Conservation (phyloP, 768 basidiomycete genomes). For the Lactifluus hygrophoroides region DNA sequence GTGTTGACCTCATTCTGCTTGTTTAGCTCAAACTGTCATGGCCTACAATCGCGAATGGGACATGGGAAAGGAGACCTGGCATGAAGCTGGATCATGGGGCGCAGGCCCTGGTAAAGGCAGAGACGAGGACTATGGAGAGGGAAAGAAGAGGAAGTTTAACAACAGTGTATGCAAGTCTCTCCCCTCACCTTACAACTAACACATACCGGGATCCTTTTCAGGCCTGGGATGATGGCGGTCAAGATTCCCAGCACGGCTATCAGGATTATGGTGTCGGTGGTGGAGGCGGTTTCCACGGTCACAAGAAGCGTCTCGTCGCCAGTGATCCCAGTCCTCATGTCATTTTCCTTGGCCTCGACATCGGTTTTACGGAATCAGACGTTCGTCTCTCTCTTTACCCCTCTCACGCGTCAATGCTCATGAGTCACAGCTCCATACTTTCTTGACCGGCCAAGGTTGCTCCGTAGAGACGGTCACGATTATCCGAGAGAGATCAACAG, state of each 20-base stretch:
- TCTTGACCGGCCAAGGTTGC: conserved; percentile 63
- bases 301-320: conserved; percentile 71
- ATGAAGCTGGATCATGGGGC: conserved; percentile 33
- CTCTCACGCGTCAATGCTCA: conserved; percentile 23
- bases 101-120: conserved; percentile 41
- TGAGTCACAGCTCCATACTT: conserved; percentile 62
- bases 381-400: conserved; percentile 46
- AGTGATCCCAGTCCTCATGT: conserved; percentile 89
- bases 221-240: conserved; percentile 39
- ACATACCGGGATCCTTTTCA: conserved; percentile 25
- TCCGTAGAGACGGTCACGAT: conserved; percentile 85
- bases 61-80: conserved; percentile 60
- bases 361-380: conserved; percentile 88
- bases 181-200: not conserved
- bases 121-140: conserved; percentile 67
- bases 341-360: conserved; percentile 90
- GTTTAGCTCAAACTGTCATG: not conserved
- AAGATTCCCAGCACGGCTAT: conserved; percentile 29
- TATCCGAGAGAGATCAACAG: conserved; percentile 93
- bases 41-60: conserved; percentile 74
- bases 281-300: conserved; percentile 21
- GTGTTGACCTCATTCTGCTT: conserved; percentile 20
- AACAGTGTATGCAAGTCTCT: conserved; percentile 47
- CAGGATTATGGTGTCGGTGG: conserved; percentile 23
- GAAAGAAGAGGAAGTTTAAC: conserved; percentile 74